Base-by-base conservation (phyloP, 1,139 yeast species). In the Yamadazyma taylorii region DNA sequence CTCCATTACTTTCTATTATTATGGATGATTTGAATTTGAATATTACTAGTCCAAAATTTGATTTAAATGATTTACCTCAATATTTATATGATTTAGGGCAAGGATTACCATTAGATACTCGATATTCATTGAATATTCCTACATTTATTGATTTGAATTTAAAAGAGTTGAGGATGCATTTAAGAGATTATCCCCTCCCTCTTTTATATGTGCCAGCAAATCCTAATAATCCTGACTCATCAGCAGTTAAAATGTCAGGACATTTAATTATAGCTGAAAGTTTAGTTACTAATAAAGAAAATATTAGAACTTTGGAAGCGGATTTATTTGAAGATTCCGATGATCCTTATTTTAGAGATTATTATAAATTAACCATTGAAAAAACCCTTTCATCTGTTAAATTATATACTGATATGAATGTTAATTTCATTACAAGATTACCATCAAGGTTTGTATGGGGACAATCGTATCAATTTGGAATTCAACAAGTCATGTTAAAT, bases 361-460 rank as follows among this genome's bases (percentile, higher is more conserved):
- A 68, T 42, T 83, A 83, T 50, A 70, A 81, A 2, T 56, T 89
- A 28, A 73, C 73, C 14, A 81, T 90, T 9, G 82, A 88, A 26
- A 81, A 92, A 45, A 84, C 97, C 0, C 66, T 90, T 33, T 76
- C 95, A 0, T 71, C 94, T 0, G 81, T 88, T 30, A 89, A 90
- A 54, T 62, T 85, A 39, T 87, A 69, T 52, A 75, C 89, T 0
- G 81, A 81, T 40, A 56, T 88, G 45, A 61, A 66, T 10, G 70
- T 86, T 42, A 69, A 66, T 12, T 70, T 85, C 29, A 68, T 72
- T 39, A 75, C 95, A 0, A 64, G 68, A 14, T 58, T 61, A 7
- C 81, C 92, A 0, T 78, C 94, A 0, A 66, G 86, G 25, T 79
- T 87, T 30, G 79, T 87, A 0, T 89, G 96, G 95, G 95, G 96